These are phyloP conservation scores for Colletotrichum sp. DNA, from an alignment of 2,329 filamentous ascomycete genomes.

Conservation along the genomic window DNA sequence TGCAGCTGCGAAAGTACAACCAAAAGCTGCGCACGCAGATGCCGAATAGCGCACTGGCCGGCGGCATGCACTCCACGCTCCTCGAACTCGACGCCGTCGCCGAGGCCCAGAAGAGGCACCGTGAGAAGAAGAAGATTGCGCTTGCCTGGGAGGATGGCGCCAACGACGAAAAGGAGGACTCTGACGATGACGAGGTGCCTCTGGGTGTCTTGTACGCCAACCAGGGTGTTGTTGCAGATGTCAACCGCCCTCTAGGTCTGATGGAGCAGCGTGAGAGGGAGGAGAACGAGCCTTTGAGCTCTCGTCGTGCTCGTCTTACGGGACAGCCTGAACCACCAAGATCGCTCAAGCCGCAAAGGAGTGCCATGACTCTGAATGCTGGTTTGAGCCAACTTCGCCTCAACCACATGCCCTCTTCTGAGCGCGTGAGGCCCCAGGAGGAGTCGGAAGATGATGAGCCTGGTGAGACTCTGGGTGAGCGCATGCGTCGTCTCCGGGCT, in stretches of 20 bases:
- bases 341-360: slow-evolving; percentile 43
- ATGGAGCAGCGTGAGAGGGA: slow-evolving; percentile 86
- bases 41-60: slow-evolving; percentile 64
- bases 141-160: slow-evolving; percentile 85
- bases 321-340: slow-evolving; percentile 54
- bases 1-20: slow-evolving; percentile 89
- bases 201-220: slow-evolving; percentile 79
- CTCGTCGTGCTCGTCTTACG: slow-evolving; percentile 75
- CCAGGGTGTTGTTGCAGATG: slow-evolving; percentile 60
- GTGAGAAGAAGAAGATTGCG: slow-evolving; percentile 78
- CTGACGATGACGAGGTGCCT: slow-evolving; percentile 85
- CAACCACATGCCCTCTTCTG: slow-evolving; percentile 27
- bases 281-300: slow-evolving; percentile 88
- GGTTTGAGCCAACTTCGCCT: slow-evolving; percentile 27
- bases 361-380: slow-evolving; percentile 47
- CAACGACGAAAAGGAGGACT: slow-evolving; percentile 47
- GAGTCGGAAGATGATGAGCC: slow-evolving; percentile 48
- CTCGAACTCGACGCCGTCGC: slow-evolving; percentile 90
- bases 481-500: slow-evolving; percentile 68
- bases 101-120: slow-evolving; percentile 78
- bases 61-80: slow-evolving; percentile 89
- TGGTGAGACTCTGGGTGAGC: slow-evolving; percentile 70
- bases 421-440: slow-evolving; percentile 26
- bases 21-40: slow-evolving; percentile 81
- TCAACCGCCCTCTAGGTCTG: slow-evolving; percentile 72